Evolutionary conservation across 192 early-diverging fungal species (phyloP), one percentile per base, ranked within the genome.

Genomic region (Coemansia sp.): DNA sequence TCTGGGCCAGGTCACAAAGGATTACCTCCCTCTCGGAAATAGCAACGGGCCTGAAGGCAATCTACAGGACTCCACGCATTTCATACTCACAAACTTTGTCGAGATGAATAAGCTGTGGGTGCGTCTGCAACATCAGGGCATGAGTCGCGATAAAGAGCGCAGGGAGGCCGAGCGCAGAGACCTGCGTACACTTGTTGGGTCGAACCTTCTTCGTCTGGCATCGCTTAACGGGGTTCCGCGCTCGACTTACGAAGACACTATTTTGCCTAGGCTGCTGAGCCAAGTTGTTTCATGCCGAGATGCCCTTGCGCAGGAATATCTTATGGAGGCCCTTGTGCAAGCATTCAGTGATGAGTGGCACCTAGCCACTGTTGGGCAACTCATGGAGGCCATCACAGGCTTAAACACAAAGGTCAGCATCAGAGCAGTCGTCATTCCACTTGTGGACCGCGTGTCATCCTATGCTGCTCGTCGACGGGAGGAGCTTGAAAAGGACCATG

Each of bases 21-120:
- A 99, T 74, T 93, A 91, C 69, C 87, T 99, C 61, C 98, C 98
- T 0, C 86, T 93, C 48, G 91, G 90, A 18, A 46, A 35, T 18
- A 24, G 46, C 49, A 70, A 76, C 41, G 70, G 68, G 4, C 67
- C 90, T 5, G 90, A 91, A 68, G 96, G 95, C 61, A 93, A 90
- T 61, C 85, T 98, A 55, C 77, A 89, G 61, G 96, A 98, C 76
- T 94, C 96, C 5, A 97, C 97, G 66, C 88, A 93, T 45, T 99
- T 99, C 70, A 96, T 94, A 64, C 79, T 99, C 41, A 95, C 92
- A 49, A 98, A 99, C 72, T 98, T 98, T 85, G 93, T 95, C 39
- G 98, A 99, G 85, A 99, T 97, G 96, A 99, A 99, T 85, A 99
- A 99, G 84, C 87, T 99, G 18, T 99, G 98, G 98, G 98, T 99